Evolutionary conservation across 139 green algal species (phyloP).

Genomic region (Raphidocelis subcapitata): DNA sequence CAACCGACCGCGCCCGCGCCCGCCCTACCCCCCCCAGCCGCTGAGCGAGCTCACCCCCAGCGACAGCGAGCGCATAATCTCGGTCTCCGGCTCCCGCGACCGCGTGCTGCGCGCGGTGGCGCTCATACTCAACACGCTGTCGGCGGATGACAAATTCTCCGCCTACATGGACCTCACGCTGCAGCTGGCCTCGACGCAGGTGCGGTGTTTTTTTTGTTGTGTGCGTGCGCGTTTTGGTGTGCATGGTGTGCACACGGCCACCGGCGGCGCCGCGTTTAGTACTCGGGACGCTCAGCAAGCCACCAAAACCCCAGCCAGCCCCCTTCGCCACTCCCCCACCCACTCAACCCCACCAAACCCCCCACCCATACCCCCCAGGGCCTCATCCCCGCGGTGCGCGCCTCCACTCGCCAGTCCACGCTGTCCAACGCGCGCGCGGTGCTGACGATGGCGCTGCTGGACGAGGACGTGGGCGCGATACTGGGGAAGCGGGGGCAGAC

Average conservation of each 20-base stretch:
- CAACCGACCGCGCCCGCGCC: too few species aligned
- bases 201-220: too few species aligned
- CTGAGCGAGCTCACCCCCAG: constrained; percentile 54
- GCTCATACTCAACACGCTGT: constrained; percentile 64
- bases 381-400: constrained; percentile 28
- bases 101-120: constrained; percentile 58
- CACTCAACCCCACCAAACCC: too few species aligned
- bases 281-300: too few species aligned
- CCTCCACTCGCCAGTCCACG: constrained; percentile 13
- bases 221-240: too few species aligned
- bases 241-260: too few species aligned
- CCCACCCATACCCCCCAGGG: too few species aligned
- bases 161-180: constrained; percentile 65
- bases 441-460: constrained; percentile 35
- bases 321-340: too few species aligned
- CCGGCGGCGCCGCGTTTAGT: too few species aligned
- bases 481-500: constrained; percentile 54
- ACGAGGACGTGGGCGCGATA: constrained; percentile 63
- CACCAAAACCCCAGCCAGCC: too few species aligned
- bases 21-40: too few species aligned
- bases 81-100: constrained; percentile 42
- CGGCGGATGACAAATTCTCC: constrained; percentile 47
- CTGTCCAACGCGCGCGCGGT: constrained; percentile 21
- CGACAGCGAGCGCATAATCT: constrained; percentile 61
- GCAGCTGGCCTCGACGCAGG: constrained; percentile 61